Evolutionary conservation across 2,329 filamentous ascomycete genomes (phyloP).

Genomic region (Xylaria digitata): DNA sequence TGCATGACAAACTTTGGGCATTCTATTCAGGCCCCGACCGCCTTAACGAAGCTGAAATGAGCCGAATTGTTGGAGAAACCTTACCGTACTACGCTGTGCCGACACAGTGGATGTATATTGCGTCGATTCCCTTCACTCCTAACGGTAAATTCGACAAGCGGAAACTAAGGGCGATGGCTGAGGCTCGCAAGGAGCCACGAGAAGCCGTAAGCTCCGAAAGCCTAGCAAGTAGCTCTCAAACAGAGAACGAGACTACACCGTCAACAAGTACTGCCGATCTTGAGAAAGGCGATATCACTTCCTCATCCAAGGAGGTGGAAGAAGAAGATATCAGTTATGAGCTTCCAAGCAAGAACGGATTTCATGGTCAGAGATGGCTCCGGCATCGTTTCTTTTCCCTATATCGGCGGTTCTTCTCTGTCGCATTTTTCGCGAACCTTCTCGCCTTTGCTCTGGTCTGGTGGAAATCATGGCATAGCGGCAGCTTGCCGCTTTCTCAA

Average conservation of each 20-base stretch:
- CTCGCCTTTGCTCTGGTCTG: slow-evolving; percentile 59
- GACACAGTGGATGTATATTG: slow-evolving; percentile 56
- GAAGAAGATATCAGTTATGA: slow-evolving; percentile 43
- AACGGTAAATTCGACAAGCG: slow-evolving; percentile 69
- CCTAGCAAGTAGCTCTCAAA: slow-evolving; percentile 36
- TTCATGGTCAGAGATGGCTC: slow-evolving; percentile 49
- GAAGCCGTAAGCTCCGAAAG: slow-evolving; percentile 30
- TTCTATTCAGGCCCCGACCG: slow-evolving; percentile 57
- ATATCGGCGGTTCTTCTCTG: slow-evolving; percentile 67
- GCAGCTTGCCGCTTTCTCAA: slow-evolving; percentile 38
- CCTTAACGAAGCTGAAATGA: slow-evolving; percentile 54
- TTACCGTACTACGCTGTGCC: slow-evolving; percentile 69
- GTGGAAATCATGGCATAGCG: slow-evolving; percentile 43
- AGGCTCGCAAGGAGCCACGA: slow-evolving; percentile 33
- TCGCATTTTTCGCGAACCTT: slow-evolving; percentile 63
- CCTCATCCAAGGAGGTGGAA: slow-evolving; percentile 30
- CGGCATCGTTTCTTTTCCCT: slow-evolving; percentile 58
- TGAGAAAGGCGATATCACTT: slow-evolving; percentile 44
- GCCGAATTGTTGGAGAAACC: slow-evolving; percentile 54
- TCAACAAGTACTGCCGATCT: slow-evolving; percentile 27
- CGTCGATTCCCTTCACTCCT: slow-evolving; percentile 60
- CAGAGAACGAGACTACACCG: slow-evolving; percentile 14
- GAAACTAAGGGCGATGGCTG: slow-evolving; percentile 54
- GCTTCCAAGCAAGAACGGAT: slow-evolving; percentile 55
- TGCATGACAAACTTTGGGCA: slow-evolving; percentile 61